Conservation (phyloP, 345 rosid genomes). For the rapeseed (Brassica napus) region DNA sequence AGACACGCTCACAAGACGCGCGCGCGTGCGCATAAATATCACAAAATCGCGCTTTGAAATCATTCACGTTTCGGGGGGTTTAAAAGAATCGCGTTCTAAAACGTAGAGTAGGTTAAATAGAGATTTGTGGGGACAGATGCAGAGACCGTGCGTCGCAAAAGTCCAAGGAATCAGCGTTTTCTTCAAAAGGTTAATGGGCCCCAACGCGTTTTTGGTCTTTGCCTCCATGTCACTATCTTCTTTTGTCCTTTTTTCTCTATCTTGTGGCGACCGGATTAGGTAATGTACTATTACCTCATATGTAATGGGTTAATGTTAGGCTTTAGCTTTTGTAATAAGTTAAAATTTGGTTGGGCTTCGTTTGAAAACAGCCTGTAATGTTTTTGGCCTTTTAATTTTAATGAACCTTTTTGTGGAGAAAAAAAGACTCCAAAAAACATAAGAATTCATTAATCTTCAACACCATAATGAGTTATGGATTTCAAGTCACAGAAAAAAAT, state of each 20-base stretch:
- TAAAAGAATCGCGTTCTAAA: not conserved
- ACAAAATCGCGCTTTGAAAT: not conserved
- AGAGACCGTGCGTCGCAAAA: conserved; percentile 45
- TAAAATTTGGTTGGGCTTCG: not conserved
- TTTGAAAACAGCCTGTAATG: not conserved
- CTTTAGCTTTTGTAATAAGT: not conserved
- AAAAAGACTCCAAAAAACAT: too few relatives aligned
- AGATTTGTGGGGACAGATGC: conserved; percentile 30
- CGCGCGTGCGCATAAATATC: not conserved
- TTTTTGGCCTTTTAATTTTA: too few relatives aligned
- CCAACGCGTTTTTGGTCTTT: conserved; percentile 58
- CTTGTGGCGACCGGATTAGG: conserved; percentile 30
- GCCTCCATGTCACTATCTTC: conserved; percentile 22
- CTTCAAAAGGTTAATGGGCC: conserved; percentile 32
- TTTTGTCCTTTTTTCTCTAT: conserved; percentile 1
- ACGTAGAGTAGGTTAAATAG: not conserved
- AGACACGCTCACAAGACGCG: conserved; percentile 1
- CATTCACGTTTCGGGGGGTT: not conserved
- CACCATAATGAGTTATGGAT: too few relatives aligned
- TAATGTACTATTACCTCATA: not conserved
- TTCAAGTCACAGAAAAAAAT: too few relatives aligned
- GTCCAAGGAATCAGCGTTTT: conserved; percentile 44
- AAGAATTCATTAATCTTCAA: too few relatives aligned
- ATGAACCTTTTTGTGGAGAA: too few relatives aligned
- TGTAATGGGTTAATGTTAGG: not conserved